Conservation (phyloP, 345 rosid species). For the Acer saccharum region DNA sequence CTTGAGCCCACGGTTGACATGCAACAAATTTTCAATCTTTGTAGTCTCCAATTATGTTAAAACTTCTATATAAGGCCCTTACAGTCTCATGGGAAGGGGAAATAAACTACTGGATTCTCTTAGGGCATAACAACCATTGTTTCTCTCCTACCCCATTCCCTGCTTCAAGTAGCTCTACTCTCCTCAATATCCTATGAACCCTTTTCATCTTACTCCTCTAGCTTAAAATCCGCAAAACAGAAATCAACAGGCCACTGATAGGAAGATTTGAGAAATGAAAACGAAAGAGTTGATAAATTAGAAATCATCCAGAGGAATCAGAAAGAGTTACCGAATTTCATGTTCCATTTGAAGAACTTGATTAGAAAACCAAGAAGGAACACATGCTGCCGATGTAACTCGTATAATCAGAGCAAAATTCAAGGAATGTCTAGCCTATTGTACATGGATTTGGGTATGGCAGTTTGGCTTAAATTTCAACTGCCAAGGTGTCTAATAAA, state of each 20-base stretch:
- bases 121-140: neutral
- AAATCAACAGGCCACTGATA: neutral
- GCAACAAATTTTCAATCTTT: neutral
- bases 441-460: no score
- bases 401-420: neutral
- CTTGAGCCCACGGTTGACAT: neutral
- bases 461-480: no score
- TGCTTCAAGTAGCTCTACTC: neutral
- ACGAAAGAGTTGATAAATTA: neutral
- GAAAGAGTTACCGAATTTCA: neutral
- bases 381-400: neutral
- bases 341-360: neutral
- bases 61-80: neutral
- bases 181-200: no score
- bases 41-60: neutral
- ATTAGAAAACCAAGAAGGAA: neutral
- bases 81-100: neutral
- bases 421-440: neutral
- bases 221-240: neutral
- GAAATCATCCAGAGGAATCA: neutral
- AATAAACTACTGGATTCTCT: neutral
- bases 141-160: neutral
- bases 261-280: neutral
- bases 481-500: no score
- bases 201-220: neutral